Base-by-base conservation (phyloP, 768 basidiomycete genomes). In the Dioszegia aurantiaca region DNA sequence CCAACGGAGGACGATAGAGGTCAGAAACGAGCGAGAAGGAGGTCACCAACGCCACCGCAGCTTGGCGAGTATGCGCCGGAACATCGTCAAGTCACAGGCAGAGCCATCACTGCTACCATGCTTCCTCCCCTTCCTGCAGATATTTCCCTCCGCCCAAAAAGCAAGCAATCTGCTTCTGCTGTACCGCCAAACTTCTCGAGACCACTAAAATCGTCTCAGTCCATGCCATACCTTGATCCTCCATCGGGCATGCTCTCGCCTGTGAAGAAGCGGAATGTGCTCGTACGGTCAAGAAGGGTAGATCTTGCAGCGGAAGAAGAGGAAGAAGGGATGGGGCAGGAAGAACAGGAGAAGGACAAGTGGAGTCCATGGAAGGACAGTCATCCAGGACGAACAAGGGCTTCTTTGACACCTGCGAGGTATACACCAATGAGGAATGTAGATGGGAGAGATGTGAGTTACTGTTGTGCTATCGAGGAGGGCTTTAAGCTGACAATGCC, bases 221-320 rank as follows among this genome's bases (percentile, higher is more conserved):
- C 58, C 10, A 63, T 63, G 65, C 65, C 65, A 11, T 64, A 67
- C 31, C 56, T 67, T 19, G 65, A 67, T 52, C 62, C 62, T 5
- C 65, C 65, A 12, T 41, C 24, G 14, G 16, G 14, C 17, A 17
- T 56, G 26, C 41, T 62, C 24, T 56, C 65, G 36, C 55, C 60
- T 23, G 40, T 28, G n/a, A 47, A 49, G 39, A 45, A 41, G 30
- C 46, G 44, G 12, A 42, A 27, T 41, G 27, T 33, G 1, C 16
- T 62, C 2, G 62, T 55, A 2, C 44, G 64, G 21, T 60, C 64
- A n/a, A 59, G 43, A 21, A 37, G 64, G 54, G 36, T 64, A 2
- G 55, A 60, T 30, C 17, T 55, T 24, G 58, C 17, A 21, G 16
- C 41, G 30, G 56, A 36, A 14, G 53, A 55, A 2, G 55, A 56